These are phyloP conservation scores for Irpex sp. DNA, from an alignment of 1,284 basidiomycete species.

Conservation along the genomic window DNA sequence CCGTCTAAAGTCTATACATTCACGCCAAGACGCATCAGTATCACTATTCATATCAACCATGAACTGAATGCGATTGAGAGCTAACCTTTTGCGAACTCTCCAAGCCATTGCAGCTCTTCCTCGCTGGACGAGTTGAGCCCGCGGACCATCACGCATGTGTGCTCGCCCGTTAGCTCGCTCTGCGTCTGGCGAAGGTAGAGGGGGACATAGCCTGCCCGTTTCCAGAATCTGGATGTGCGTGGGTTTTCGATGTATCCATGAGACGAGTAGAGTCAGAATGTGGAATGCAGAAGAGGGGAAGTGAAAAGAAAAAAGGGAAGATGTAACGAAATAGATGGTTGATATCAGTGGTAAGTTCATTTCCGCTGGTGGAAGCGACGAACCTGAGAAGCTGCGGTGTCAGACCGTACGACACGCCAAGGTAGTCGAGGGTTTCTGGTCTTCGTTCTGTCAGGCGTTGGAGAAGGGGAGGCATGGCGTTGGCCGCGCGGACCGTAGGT, in stretches of 20 bases:
- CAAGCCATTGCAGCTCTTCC: slow-evolving; percentile 75
- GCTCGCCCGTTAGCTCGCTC: slow-evolving; percentile 95
- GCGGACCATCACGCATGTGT: slow-evolving; percentile 91
- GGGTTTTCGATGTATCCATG: too few species aligned
- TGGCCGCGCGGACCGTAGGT: slow-evolving; percentile 70
- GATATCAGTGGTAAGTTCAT: too few species aligned
- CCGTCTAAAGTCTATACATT: slow-evolving; percentile 79
- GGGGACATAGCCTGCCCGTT: slow-evolving; percentile 87
- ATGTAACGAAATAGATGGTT: background rate
- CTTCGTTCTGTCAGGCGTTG: slow-evolving; percentile 88
- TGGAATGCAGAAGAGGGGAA: background rate
- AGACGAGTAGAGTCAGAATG: background rate
- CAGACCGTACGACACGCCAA: slow-evolving; percentile 95
- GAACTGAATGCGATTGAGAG: slow-evolving; percentile 9
- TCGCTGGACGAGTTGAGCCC: slow-evolving; percentile 71
- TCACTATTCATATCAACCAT: too few species aligned
- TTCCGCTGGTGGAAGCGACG: slow-evolving; percentile 4
- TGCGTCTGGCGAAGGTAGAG: slow-evolving; percentile 92
- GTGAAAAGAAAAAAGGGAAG: background rate
- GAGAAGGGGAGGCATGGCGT: slow-evolving; percentile 89
- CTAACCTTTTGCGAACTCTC: slow-evolving; percentile 86
- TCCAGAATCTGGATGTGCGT: slow-evolving; percentile 95
- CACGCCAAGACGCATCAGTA: background rate
- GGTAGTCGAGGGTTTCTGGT: slow-evolving; percentile 90
- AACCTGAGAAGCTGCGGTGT: slow-evolving; percentile 83